Evolutionary conservation across 495 filamentous ascomycete species (phyloP).

Genomic region (Immersiella caudata): DNA sequence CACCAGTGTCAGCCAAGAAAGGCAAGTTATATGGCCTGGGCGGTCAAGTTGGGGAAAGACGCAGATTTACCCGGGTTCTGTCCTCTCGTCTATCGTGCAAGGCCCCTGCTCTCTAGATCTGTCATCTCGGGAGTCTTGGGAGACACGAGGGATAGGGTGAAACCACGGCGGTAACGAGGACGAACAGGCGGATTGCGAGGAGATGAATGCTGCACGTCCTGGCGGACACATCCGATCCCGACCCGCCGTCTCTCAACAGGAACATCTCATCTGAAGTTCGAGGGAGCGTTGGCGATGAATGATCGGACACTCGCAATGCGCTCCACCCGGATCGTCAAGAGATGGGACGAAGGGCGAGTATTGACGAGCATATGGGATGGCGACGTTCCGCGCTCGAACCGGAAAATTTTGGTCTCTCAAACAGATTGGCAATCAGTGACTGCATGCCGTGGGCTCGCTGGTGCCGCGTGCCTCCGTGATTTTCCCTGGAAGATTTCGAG

Average conservation of each 20-base stretch:
- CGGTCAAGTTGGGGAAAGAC: slow-evolving; percentile 24
- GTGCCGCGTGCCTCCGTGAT: slow-evolving; percentile 33
- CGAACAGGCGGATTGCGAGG: background rate
- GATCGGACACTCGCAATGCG: slow-evolving; percentile 29
- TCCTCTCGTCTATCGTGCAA: slow-evolving; percentile 35
- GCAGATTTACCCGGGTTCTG: slow-evolving; percentile 39
- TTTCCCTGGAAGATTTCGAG: slow-evolving; percentile 38
- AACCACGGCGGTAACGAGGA: background rate
- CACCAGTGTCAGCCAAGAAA: slow-evolving; percentile 30
- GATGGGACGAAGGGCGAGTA: slow-evolving; percentile 25
- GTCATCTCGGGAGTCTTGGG: slow-evolving; percentile 24
- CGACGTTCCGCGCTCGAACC: slow-evolving; percentile 25
- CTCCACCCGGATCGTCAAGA: slow-evolving; percentile 26
- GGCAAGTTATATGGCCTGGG: slow-evolving; percentile 25
- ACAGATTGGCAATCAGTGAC: slow-evolving; percentile 26
- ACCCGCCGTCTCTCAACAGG: slow-evolving; percentile 7
- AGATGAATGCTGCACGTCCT: background rate
- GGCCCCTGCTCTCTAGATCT: slow-evolving; percentile 25
- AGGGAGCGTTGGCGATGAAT: slow-evolving; percentile 11
- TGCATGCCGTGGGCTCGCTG: slow-evolving; percentile 24
- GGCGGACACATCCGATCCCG: slow-evolving; percentile 19
- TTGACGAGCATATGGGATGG: slow-evolving; percentile 21
- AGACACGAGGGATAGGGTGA: background rate
- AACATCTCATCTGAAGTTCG: slow-evolving; percentile 18
- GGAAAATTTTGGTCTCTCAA: slow-evolving; percentile 22